Evolutionary conservation across 352 stramenopile species (phyloP).

Genomic region (Phytophthora sp.): DNA sequence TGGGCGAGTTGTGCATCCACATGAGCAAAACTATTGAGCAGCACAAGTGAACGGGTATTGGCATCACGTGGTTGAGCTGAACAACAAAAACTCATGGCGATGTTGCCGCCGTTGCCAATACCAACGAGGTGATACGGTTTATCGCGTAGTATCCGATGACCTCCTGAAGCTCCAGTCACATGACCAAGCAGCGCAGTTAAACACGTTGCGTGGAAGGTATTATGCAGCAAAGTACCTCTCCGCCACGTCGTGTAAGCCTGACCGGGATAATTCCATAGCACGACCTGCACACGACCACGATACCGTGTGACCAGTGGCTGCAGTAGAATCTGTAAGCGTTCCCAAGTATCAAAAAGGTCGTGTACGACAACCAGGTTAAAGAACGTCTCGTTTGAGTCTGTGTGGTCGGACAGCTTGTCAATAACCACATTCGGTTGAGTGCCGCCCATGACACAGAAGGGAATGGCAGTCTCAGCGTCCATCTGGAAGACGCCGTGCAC

Average conservation of each 20-base stretch:
- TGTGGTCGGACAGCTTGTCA: conserved; percentile 5
- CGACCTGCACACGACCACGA: conserved; percentile 79
- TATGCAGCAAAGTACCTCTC: conserved; percentile 90
- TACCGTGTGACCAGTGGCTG: conserved; percentile 89
- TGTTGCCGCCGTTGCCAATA: conserved; percentile 91
- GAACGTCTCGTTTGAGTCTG: conserved; percentile 58
- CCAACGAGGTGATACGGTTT: conserved; percentile 93
- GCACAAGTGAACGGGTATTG: conserved; percentile 83
- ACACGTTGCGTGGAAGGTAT: conserved; percentile 90
- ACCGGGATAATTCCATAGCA: conserved; percentile 97
- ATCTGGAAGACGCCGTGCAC: conserved; percentile 83
- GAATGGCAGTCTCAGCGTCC: conserved; percentile 93
- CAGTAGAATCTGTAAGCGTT: conserved; percentile 94
- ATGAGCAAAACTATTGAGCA: conserved; percentile 91
- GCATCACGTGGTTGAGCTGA: conserved; percentile 49
- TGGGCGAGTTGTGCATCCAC: conserved; percentile 92
- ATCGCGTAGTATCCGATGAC: conserved; percentile 57
- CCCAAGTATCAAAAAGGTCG: conserved; percentile 96
- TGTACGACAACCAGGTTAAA: conserved; percentile 96
- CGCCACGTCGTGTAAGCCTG: conserved; percentile 95
- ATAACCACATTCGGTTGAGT: conserved; percentile 3
- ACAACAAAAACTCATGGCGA: conserved; percentile 83
- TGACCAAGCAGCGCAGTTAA: conserved; percentile 82
- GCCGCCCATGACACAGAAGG: conserved; percentile 89
- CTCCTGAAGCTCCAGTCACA: conserved; percentile 28